Evolutionary conservation across 2,329 filamentous ascomycete genomes (phyloP).

Genomic region (Cladosporium oxysporum): DNA sequence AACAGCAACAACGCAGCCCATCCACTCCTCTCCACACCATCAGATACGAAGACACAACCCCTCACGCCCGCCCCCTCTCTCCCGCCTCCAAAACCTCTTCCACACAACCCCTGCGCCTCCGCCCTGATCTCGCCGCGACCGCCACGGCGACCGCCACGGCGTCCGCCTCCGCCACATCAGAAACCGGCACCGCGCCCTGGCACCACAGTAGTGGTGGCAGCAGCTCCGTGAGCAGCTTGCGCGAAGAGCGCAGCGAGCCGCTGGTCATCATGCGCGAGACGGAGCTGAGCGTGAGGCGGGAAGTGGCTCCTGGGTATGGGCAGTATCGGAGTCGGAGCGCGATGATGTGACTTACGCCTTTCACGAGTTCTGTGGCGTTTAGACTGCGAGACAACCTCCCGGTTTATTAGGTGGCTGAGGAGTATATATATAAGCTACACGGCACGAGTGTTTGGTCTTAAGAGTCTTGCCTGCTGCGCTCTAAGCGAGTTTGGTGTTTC

Average conservation of each 20-base stretch:
- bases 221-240: conserved; percentile 25
- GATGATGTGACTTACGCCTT: not conserved
- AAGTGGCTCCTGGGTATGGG: not conserved
- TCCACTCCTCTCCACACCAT: conserved; percentile 8
- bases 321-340: not conserved
- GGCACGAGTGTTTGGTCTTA: not conserved
- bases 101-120: not conserved
- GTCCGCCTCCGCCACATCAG: conserved; percentile 7
- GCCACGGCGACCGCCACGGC: not conserved
- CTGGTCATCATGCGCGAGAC: conserved; percentile 34
- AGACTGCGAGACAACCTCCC: not conserved
- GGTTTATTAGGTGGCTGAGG: not conserved
- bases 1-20: not conserved
- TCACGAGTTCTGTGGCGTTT: not conserved
- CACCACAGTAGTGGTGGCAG: conserved; percentile 26
- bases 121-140: conserved; percentile 1
- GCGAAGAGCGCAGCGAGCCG: conserved; percentile 27
- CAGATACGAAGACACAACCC: conserved; percentile 25
- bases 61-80: not conserved
- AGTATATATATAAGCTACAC: not conserved
- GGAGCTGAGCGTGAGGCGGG: conserved; percentile 25
- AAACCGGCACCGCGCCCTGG: conserved; percentile 1
- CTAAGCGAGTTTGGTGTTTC: not conserved
- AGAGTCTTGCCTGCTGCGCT: not conserved
- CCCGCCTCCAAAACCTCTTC: not conserved